A percentile compares a stretch with the other conserved stretches of the same genome.
phyloP scores from a whole-genome alignment of 1,284 basidiomycete genomes.

The Ganoderma sinense region DNA sequence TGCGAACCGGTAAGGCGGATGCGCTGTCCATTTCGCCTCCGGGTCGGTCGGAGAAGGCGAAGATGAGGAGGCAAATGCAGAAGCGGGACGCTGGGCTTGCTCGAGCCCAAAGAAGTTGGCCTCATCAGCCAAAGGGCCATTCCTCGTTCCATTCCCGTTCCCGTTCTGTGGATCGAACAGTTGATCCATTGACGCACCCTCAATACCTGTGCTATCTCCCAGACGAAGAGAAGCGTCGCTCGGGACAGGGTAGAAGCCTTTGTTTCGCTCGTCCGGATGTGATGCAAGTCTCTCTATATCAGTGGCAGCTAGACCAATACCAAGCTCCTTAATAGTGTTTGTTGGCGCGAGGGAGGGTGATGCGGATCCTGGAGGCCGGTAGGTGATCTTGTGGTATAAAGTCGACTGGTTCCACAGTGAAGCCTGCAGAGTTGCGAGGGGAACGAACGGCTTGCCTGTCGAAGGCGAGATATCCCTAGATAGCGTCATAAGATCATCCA shows the following conservation, averaged over 20 bases:
- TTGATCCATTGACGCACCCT: conserved; percentile 61
- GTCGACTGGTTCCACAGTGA: conserved; percentile 81
- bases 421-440: conserved; percentile 71
- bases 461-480: conserved; percentile 77
- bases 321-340: conserved; percentile 65
- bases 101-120: conserved; percentile 72
- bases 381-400: conserved; percentile 64
- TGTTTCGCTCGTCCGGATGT: conserved; percentile 38
- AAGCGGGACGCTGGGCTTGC: conserved; percentile 50
- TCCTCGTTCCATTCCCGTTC: conserved; percentile 33
- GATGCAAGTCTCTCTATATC: conserved; percentile 46
- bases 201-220: conserved; percentile 72
- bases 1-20: conserved; percentile 83
- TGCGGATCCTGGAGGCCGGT: conserved; percentile 43
- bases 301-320: conserved; percentile 56
- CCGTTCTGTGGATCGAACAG: conserved; percentile 46
- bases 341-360: conserved; percentile 49
- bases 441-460: conserved; percentile 75
- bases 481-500: conserved; percentile 80
- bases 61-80: conserved; percentile 42
- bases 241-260: conserved; percentile 75
- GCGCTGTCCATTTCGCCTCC: conserved; percentile 62
- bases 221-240: conserved; percentile 81
- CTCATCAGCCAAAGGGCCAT: conserved; percentile 48
- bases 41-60: background rate